A percentile compares a stretch with the other conserved stretches of the same genome.
Conservation (phyloP, 305 asterid genomes). For the Ajuga reptans region DNA sequence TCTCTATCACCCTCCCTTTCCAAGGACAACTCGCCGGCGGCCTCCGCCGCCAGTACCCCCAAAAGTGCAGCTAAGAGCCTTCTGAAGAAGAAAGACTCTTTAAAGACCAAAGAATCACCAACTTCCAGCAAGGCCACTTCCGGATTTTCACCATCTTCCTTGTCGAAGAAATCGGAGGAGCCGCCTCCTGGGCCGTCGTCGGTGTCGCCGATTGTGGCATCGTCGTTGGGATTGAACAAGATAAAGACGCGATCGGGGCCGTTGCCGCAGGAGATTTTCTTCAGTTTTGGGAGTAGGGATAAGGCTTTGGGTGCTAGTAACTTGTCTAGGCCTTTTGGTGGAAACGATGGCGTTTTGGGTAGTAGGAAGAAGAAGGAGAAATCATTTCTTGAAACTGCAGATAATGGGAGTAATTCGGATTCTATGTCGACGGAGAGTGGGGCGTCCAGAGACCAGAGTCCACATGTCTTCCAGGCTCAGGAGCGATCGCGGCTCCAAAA, state of each 20-base stretch:
- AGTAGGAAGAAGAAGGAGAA: conserved; percentile 53
- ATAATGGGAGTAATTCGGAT: conserved; percentile 59
- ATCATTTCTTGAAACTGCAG: conserved; percentile 31
- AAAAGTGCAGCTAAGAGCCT: conserved; percentile 33
- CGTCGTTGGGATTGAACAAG: conserved; percentile 92
- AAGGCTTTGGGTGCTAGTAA: conserved; percentile 78
- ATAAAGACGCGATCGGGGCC: conserved; percentile 99
- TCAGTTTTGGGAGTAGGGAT: conserved; percentile 65
- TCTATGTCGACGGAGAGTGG: conserved; percentile 59
- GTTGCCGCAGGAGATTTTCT: conserved; percentile 95
- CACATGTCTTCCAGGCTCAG: conserved; percentile 45
- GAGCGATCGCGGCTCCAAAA: conserved; percentile 62
- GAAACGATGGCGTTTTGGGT: conserved; percentile 32
- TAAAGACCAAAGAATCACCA: conserved; percentile 38
- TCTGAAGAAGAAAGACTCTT: conserved; percentile 45
- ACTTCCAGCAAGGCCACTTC: conserved; percentile 32
- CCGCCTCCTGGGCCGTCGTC: conserved; percentile 33
- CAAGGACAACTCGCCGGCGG: conserved; percentile 49
- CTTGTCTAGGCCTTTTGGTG: conserved; percentile 55
- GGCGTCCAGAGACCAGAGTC: conserved; percentile 64
- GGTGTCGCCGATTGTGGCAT: conserved; percentile 90
- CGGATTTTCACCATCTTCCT: conserved; percentile 27
- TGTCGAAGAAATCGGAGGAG: conserved; percentile 48
- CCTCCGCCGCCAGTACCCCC: conserved; percentile 33
- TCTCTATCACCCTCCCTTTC: conserved; percentile 46